phyloP scores from a whole-genome alignment of 441 rosid genomes.

The Metrosideros polymorpha region DNA sequence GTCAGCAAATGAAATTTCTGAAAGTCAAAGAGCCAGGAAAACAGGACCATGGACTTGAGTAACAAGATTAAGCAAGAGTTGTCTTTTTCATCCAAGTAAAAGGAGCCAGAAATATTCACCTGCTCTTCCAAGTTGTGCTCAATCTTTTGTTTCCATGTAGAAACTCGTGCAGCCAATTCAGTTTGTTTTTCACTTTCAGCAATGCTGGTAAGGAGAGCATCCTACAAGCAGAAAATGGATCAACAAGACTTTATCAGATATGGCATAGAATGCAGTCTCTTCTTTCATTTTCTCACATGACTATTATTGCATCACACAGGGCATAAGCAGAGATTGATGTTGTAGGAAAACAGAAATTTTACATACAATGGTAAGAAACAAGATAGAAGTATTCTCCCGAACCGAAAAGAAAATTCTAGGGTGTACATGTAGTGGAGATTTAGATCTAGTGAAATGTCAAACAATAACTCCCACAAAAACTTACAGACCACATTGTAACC shows the following conservation, averaged over 20 bases:
- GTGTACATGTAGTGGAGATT: neutral
- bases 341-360: neutral
- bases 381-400: neutral
- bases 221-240: conserved; percentile 32
- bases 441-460: neutral
- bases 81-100: neutral
- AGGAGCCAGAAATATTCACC: conserved; percentile 22
- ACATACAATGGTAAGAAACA: neutral
- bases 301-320: neutral
- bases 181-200: conserved; percentile 85
- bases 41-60: neutral
- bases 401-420: neutral
- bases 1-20: conserved; percentile 7
- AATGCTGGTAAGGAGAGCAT: conserved; percentile 86
- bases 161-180: conserved; percentile 84
- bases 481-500: neutral
- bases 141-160: conserved; percentile 88
- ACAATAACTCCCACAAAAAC: neutral
- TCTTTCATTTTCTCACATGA: neutral
- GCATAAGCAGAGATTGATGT: neutral
- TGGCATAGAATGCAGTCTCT: neutral
- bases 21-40: conserved; percentile 1
- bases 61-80: neutral
- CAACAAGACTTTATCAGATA: neutral
- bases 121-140: conserved; percentile 89